Evolutionary conservation across 106 monocot species (phyloP), one percentile per base, ranked within the genome.

Genomic region (Dendrobium officinale): DNA sequence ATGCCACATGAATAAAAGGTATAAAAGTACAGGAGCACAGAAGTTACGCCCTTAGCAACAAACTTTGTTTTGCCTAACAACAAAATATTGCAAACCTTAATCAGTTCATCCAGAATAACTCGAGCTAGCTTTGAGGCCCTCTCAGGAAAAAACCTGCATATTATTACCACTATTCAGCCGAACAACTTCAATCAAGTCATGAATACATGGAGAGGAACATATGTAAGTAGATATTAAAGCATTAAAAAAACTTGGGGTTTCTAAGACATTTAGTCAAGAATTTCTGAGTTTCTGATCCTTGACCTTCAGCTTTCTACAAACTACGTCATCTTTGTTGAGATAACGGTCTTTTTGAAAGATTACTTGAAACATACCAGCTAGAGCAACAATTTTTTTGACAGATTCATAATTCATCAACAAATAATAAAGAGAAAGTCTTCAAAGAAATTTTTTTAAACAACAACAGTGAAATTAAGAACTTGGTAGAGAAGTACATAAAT

Each of bases 91-190:
- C 81, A 77, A 47, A 97, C 96, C 96, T 94, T 90, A 58, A 89
- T 75, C 55, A 97, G 86, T 83, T 97, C 96, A 80, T 77, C 64
- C 72, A 97, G 82, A 73, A 97, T 78, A 83, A 80, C 77, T 77
- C 75, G 44, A 10, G 96, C 96, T 6, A 97, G 72, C 47, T 82
- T 82, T 64, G 87, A 42, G n/a, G 90, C 90, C 81, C 91, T 97
- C 51, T 91, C 92, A 55, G 96, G 90, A 42, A 87, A 90, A 84
- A 90, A 90, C 29, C 94, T 95, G 86, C 86, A 85, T 9, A 80
- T 70, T 3, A 70, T 24, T 70, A 2, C 70, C 33, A 70, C 37
- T 40, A 70, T 37, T 37, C 15, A 37, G 27, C 70, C 37, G 33
- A 29, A 70, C 37, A 70, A 70, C 26, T 70, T 31, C 4, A 70